Percentiles rank a stretch among this genome's conserved stretches.
Conservation (phyloP, 1,284 basidiomycete genomes). For the Cutaneotrichosporon daszewskae region DNA sequence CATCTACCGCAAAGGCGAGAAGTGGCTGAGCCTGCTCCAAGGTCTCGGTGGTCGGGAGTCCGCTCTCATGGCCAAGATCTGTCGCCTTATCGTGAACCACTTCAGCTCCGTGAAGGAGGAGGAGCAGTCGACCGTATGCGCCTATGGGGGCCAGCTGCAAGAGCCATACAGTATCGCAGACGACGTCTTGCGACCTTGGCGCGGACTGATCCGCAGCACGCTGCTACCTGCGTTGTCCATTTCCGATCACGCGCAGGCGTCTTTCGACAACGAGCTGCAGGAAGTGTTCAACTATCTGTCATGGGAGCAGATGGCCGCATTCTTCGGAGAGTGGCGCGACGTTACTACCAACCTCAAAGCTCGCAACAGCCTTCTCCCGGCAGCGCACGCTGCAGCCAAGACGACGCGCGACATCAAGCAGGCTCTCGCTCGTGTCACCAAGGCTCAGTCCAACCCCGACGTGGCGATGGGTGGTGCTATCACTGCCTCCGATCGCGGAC, state of each 20-base stretch:
- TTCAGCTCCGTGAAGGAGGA: slow-evolving; percentile 24
- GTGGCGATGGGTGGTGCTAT: slow-evolving; percentile 1
- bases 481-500: slow-evolving; percentile 25
- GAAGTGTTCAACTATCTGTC: slow-evolving; percentile 72
- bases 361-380: slow-evolving; percentile 28
- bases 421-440: slow-evolving; percentile 48
- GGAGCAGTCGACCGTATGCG: too few species aligned
- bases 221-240: slow-evolving; percentile 83
- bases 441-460: slow-evolving; percentile 13
- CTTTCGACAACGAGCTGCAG: slow-evolving; percentile 84
- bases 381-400: slow-evolving; percentile 42
- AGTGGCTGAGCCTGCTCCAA: slow-evolving; percentile 69
- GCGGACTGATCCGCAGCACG: slow-evolving; percentile 68
- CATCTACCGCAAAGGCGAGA: slow-evolving; percentile 53
- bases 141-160: too few species aligned
- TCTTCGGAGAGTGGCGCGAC: slow-evolving; percentile 95
- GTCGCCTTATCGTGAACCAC: slow-evolving; percentile 56
- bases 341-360: slow-evolving; percentile 49
- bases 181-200: slow-evolving; percentile 57
- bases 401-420: slow-evolving; percentile 50
- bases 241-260: slow-evolving; percentile 68
- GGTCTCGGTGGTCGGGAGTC: slow-evolving; percentile 68
- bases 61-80: slow-evolving; percentile 58
- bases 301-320: slow-evolving; percentile 70
- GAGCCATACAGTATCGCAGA: too few species aligned